Evolutionary conservation across 2,329 filamentous ascomycete genomes (phyloP).

Genomic region (Bipolaris zeicola): DNA sequence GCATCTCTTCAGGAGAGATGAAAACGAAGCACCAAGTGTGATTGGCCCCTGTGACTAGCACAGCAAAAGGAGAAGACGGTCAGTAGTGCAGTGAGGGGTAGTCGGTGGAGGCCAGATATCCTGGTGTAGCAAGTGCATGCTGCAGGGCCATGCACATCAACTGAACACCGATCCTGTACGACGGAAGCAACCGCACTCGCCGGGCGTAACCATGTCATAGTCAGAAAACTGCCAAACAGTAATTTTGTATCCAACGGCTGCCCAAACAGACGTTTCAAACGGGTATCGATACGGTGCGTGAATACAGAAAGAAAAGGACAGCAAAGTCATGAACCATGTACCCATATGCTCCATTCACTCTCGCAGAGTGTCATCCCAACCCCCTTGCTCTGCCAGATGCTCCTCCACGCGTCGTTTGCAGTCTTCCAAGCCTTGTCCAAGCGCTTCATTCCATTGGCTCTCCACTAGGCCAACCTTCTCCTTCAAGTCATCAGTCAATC

Average conservation of each 20-base stretch:
- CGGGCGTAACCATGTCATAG: constrained; percentile 9
- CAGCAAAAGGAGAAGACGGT: background rate
- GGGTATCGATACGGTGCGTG: constrained; percentile 43
- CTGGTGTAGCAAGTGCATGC: background rate
- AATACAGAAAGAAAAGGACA: constrained; percentile 14
- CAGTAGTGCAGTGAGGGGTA: background rate
- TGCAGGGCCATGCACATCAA: constrained; percentile 1
- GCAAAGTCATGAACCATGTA: constrained; percentile 16
- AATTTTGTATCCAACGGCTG: constrained; percentile 9
- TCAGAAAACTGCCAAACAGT: constrained; percentile 10
- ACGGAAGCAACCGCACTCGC: constrained; percentile 7
- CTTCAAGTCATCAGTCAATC: constrained; percentile 84
- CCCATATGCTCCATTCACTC: constrained; percentile 36
- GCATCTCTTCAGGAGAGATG: background rate
- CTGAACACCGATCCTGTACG: background rate
- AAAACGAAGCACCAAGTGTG: background rate
- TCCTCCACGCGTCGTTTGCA: constrained; percentile 76
- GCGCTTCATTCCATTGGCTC: constrained; percentile 84
- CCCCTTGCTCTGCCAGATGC: constrained; percentile 77
- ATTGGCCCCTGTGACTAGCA: background rate
- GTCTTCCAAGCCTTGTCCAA: constrained; percentile 76
- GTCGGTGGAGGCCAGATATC: background rate
- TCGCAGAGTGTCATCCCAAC: constrained; percentile 75
- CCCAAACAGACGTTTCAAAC: constrained; percentile 27
- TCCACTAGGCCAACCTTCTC: constrained; percentile 92